Conservation (phyloP, 169 alveolate genomes). For the Eimeria sp. region DNA sequence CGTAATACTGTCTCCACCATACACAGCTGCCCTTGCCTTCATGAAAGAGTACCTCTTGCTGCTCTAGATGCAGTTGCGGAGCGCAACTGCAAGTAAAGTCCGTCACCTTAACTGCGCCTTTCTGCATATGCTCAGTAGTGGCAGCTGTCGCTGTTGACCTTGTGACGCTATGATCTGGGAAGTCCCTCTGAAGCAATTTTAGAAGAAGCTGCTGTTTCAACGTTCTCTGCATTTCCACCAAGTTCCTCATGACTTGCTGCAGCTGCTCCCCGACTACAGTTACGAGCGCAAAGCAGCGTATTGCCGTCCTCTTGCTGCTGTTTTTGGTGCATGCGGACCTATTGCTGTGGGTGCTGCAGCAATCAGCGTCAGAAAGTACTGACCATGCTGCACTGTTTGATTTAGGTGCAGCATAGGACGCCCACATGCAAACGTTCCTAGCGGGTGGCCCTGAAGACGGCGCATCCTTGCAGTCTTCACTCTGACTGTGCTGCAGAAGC, state of each 20-base stretch:
- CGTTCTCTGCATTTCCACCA: conserved; percentile 10
- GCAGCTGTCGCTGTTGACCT: background rate
- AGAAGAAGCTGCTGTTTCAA: conserved; percentile 7
- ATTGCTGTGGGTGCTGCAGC: conserved; percentile 54
- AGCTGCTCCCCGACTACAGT: conserved; percentile 24
- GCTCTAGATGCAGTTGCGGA: conserved; percentile 59
- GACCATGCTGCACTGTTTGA: background rate
- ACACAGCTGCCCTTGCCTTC: conserved; percentile 43
- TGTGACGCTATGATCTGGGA: conserved; percentile 17
- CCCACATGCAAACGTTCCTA: background rate
- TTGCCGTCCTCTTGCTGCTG: conserved; percentile 1
- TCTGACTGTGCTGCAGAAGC: conserved; percentile 4
- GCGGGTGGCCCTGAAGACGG: background rate
- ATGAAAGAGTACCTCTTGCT: conserved; percentile 51
- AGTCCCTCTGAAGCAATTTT: conserved; percentile 46
- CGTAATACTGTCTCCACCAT: conserved; percentile 60
- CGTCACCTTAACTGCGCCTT: background rate
- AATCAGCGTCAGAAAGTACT: background rate
- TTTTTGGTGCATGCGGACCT: conserved; percentile 32
- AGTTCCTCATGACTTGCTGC: conserved; percentile 1
- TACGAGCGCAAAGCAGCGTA: conserved; percentile 33
- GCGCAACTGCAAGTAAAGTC: conserved; percentile 26
- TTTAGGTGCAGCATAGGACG: background rate
- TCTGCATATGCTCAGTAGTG: background rate
- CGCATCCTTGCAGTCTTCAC: background rate